phyloP scores from a whole-genome alignment of 2,329 filamentous ascomycete species.

The Alternaria alternata region DNA sequence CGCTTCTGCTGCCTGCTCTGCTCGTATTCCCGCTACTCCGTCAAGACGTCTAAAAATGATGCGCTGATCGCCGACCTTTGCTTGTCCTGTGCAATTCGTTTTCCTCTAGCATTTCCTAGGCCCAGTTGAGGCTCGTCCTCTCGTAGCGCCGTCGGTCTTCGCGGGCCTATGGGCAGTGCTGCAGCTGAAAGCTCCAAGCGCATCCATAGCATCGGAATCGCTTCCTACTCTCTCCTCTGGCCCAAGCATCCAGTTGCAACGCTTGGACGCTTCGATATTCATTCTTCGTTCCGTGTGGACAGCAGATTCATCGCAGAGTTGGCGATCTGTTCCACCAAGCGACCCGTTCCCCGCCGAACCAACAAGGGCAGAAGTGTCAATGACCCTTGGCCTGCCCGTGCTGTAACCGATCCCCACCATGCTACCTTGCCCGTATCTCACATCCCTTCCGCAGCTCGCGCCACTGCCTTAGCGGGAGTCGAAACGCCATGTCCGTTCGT shows the following conservation, averaged over 20 bases:
- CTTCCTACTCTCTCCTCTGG: constrained; percentile 28
- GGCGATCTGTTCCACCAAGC: constrained; percentile 48
- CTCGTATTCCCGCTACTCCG: constrained; percentile 33
- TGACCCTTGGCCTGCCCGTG: constrained; percentile 38
- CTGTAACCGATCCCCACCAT: constrained; percentile 45
- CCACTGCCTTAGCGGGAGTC: constrained; percentile 40
- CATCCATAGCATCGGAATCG: constrained; percentile 35
- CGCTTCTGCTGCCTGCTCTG: constrained; percentile 16
- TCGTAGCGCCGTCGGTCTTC: constrained; percentile 20
- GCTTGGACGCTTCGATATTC: constrained; percentile 14
- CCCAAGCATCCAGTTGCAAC: constrained; percentile 27
- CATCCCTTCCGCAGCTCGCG: constrained; percentile 48
- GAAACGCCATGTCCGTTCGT: constrained; percentile 45
- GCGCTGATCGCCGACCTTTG: constrained; percentile 34
- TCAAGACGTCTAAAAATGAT: constrained; percentile 19
- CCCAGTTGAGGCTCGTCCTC: constrained; percentile 9
- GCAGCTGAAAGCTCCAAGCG: constrained; percentile 20
- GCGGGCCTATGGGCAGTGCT: constrained; percentile 17
- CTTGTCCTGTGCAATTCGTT: constrained; percentile 34
- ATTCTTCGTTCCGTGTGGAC: constrained; percentile 24
- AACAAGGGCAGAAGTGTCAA: constrained; percentile 35
- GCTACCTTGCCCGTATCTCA: constrained; percentile 45
- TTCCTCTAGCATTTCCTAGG: constrained; percentile 23
- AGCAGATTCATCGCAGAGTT: constrained; percentile 25
- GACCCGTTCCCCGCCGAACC: constrained; percentile 43